phyloP scores from a whole-genome alignment of 139 green algal species.

The Tetratostichococcus sp. region DNA sequence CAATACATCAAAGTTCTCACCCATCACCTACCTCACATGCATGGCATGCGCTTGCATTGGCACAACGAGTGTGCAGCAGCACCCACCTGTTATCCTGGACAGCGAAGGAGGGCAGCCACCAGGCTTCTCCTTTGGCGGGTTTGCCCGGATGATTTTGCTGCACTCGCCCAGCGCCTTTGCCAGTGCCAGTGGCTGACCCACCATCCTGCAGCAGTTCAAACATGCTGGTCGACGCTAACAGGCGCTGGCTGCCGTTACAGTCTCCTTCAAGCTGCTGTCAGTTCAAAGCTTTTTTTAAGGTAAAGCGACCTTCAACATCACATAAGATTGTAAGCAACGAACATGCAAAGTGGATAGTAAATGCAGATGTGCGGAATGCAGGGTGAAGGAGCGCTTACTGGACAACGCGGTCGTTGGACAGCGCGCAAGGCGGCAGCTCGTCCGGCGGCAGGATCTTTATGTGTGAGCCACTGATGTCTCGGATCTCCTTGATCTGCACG shows the following conservation, averaged over 20 bases:
- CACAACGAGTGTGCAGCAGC: too few species aligned
- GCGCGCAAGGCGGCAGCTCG: constrained; percentile 22
- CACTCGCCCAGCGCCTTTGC: constrained; percentile 11
- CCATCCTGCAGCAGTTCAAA: constrained; percentile 14
- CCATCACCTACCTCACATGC: too few species aligned
- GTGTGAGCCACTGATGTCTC: constrained; percentile 11
- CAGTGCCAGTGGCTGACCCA: constrained; percentile 4
- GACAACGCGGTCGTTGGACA: constrained; percentile 22
- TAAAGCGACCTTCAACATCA: not conserved
- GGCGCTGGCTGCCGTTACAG: not conserved
- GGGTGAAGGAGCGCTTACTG: constrained; percentile 7
- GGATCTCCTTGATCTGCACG: constrained; percentile 2
- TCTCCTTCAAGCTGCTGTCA: not conserved
- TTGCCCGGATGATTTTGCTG: constrained; percentile 16
- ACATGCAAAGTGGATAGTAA: not conserved
- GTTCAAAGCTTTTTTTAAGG: not conserved
- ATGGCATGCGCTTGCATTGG: too few species aligned
- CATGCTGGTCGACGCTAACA: not conserved
- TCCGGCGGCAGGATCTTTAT: constrained; percentile 21
- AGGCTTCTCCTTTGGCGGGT: constrained; percentile 20
- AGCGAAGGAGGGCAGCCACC: constrained; percentile 10
- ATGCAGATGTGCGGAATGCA: too few species aligned
- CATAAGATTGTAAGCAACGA: not conserved
- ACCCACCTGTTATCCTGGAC: not conserved
- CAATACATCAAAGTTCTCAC: too few species aligned